Base-by-base conservation (phyloP, 2,329 filamentous ascomycete genomes). In the Ophiostoma quercus region DNA sequence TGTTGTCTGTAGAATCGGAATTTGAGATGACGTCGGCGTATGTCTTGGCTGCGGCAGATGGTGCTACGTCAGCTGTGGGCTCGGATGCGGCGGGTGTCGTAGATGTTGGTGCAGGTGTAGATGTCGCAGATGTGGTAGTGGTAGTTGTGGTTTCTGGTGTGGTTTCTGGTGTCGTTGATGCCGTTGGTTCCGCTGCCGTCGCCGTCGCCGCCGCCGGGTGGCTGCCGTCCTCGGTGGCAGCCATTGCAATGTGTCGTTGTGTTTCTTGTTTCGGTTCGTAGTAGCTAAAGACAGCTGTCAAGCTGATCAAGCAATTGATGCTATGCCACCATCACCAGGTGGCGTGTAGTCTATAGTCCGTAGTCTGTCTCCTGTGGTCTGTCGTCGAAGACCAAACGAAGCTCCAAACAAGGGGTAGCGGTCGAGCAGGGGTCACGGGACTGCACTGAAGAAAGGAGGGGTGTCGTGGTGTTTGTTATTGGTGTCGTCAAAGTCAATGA, bases 191-290 rank as follows among this genome's bases (percentile, higher is more conserved):
- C 5, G 37, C 2, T 9, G 62, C 22, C 34, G 62, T 2, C 8
- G 63, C 25, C 19, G 66, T 22, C 7, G 32, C 60, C 68, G 37
- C 67, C 43, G 32, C 29, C 69, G 43, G 68, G 25, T 29, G 25
- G 66, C 34, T 34, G 34, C 34, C 34, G 34, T 34, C 34, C 47
- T 68, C 71, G 68, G 47, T 65, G 22, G 63, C 57, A 32, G 72
- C 72, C 72, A 73, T 73, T 57, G 69, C 8, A 22, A 32, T 41
- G 34, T 41, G 34, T 41, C 3, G 39, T 14, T 12, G 39, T 41
- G 11, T 43, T 37, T 47, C n/a, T n/a, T n/a, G n/a, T n/a, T n/a
- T n/a, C n/a, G n/a, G n/a, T 37, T 25, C 39, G 1, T 32, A 4
- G 54, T 14, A 47, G 43, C 16, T 37, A n/a, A 14, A 39, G 19